Base-by-base conservation (phyloP, 164 flowering plant species). In the Chimonanthus salicifolius region DNA sequence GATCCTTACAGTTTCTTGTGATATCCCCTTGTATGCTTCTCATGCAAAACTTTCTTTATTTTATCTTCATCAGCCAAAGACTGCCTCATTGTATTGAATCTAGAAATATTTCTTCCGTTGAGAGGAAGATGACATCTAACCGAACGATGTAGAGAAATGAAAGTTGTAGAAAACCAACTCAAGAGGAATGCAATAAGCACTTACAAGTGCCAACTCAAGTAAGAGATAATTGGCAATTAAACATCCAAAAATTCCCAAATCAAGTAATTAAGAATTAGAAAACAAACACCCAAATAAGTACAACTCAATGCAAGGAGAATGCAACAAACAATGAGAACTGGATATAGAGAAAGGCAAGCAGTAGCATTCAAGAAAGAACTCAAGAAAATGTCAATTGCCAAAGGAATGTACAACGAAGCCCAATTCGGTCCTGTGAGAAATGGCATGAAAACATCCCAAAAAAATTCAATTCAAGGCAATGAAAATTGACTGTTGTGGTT, bases 51-150 rank as follows among this genome's bases (percentile, higher is more conserved):
- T 20, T 20, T 20, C 21, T 20, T 20, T 77, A 97, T 84, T 54
- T 83, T 81, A 58, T 79, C 86, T 82, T 91, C 98, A 85, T 93
- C 86, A 66, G 82, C 86, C 97, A 97, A 93, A 77, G 77, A 84
- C 97, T 89, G 97, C 79, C 97, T 84, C 85, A 86, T 58, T 58
- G 92, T 91, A 74, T 88, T 84, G 58, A 88, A 74, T n/a, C 84
- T 77, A 71, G 90, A 93, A 20, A 93, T 93, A 73, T 93, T 91
- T 76, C 98, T 86, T 49, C 98, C 98, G 81, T 93, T 93, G 47
- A 93, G 11, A 91, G 86, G 5, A 93, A 86, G 47, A 20, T 20
- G 21, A 20, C 21, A 20, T 20, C 21, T 20, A 20, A 20, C 21
- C 21, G 21, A 20, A 20, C 21, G 21, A 20, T 20, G 21, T 20